These are phyloP conservation scores for Ophiorrhiza pumila DNA, from an alignment of 257 asterid species.

Conservation along the genomic window DNA sequence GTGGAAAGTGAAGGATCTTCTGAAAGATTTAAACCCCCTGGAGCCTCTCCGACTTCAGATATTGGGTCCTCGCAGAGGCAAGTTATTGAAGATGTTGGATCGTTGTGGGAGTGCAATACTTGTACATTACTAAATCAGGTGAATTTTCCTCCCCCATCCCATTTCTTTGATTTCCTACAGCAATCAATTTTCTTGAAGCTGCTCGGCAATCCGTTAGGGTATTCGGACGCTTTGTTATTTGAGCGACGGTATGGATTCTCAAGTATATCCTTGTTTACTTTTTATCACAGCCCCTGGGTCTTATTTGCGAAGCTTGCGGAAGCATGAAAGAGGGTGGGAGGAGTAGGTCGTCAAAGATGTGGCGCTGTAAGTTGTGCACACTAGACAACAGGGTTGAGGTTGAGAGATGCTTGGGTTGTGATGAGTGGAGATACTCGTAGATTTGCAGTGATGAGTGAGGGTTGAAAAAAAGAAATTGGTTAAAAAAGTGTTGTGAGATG, in stretches of 20 bases:
- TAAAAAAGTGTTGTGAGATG: too few relatives aligned
- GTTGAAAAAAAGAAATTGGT: too few relatives aligned
- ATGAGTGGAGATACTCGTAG: conserved; percentile 87
- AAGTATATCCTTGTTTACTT: not conserved
- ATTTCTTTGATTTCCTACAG: not conserved
- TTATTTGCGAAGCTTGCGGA: conserved; percentile 65
- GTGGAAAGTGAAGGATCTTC: conserved; percentile 41
- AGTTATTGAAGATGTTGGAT: conserved; percentile 28
- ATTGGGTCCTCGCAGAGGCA: conserved; percentile 23
- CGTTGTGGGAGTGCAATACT: conserved; percentile 53
- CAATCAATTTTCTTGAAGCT: not conserved
- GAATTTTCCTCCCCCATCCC: conserved; percentile 17
- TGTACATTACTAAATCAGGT: conserved; percentile 74
- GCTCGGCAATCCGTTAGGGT: too few relatives aligned
- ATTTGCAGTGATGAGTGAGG: too few relatives aligned
- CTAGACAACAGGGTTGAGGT: conserved; percentile 47
- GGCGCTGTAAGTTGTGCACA: conserved; percentile 89
- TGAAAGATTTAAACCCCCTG: conserved; percentile 27
- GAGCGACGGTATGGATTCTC: not conserved
- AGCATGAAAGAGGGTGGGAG: conserved; percentile 35
- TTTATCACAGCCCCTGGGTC: conserved; percentile 48
- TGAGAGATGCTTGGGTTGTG: conserved; percentile 73
- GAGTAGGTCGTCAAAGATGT: conserved; percentile 31
- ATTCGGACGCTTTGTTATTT: not conserved
- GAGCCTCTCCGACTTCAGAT: conserved; percentile 17